Conservation (phyloP, 768 basidiomycete genomes). For the Mycena filopes region DNA sequence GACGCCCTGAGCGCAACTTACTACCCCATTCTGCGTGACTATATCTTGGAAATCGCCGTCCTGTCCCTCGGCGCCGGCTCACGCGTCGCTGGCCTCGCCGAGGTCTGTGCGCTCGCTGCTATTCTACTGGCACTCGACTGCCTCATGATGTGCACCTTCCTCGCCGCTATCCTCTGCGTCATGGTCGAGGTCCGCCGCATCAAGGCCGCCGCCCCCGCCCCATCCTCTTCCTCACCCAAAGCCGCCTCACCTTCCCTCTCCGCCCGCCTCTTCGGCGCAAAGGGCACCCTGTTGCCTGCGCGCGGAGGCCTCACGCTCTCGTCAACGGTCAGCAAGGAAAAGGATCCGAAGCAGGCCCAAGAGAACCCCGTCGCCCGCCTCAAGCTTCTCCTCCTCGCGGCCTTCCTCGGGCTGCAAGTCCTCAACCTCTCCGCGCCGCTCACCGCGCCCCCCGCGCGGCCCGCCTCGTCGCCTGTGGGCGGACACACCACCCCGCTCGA, state of each 20-base stretch:
- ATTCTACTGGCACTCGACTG: slow-evolving; percentile 90
- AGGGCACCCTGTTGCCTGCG: slow-evolving; percentile 27
- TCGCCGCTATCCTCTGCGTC: slow-evolving; percentile 88
- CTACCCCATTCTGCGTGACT: slow-evolving; percentile 89
- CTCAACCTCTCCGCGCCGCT: slow-evolving; percentile 94
- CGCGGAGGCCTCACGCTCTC: slow-evolving; percentile 42
- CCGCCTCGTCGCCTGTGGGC: slow-evolving; percentile 15
- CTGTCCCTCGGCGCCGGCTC: slow-evolving; percentile 88
- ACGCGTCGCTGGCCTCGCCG: slow-evolving; percentile 87
- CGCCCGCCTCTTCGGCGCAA: slow-evolving; percentile 25
- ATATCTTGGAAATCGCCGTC: slow-evolving; percentile 91
- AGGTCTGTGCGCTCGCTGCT: slow-evolving; percentile 96
- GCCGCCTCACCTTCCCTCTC: slow-evolving; percentile 1
- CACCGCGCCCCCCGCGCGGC: slow-evolving; percentile 55
- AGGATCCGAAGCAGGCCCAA: slow-evolving; percentile 52
- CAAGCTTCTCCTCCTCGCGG: slow-evolving; percentile 90
- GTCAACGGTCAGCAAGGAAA: slow-evolving; percentile 33
- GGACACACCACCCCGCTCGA: slow-evolving; percentile 25
- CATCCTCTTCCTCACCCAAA: slow-evolving; percentile 44
- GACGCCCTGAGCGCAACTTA: slow-evolving; percentile 86
- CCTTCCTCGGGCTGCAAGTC: slow-evolving; percentile 91
- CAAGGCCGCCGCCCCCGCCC: slow-evolving; percentile 49
- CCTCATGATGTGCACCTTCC: slow-evolving; percentile 88
- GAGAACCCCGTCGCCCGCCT: slow-evolving; percentile 89
- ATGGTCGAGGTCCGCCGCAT: slow-evolving; percentile 94